Evolutionary conservation across 1,284 basidiomycete species (phyloP), one percentile per base, ranked within the genome.

Genomic region (Leccinum subrobustum): DNA sequence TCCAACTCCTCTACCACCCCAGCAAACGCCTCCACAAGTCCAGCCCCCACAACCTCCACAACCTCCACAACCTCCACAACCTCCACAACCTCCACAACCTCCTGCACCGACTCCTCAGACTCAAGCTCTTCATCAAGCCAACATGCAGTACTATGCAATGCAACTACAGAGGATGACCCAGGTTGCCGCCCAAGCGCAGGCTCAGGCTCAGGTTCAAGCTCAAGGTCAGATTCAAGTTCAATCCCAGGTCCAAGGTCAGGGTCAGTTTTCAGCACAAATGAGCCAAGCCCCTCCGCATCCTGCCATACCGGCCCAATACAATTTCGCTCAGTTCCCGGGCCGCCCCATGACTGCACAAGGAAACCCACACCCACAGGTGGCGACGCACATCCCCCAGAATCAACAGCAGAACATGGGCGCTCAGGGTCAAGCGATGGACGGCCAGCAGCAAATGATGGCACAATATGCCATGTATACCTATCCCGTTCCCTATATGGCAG

Each of bases 381-480:
- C 25, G 50, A 18, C 59, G 1, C 70, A 71, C 54, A 52, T 72
- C 5, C 39, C 68, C 6, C 71, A 54, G n/a, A 64, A 48, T 23
- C 72, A 62, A 31, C 67, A 65, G 39, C 72, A 69, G 54, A 69
- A 52, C 16, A 56, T 70, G 60, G 62, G 53, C 16, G 31, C 60
- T 6, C 72, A 70, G 47, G 62, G 58, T 5, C 70, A 73, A 51
- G 59, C 60, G 12, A 58, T 70, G 56, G 72, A 74, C 8, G 47
- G 59, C 27, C 70, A 74, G 33, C 70, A 68, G 42, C 68, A 67
- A 61, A 72, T 70, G 63, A 68, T 75, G 67, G 64, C 73, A 56
- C 75, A 70, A 47, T 71, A 72, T 59, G 67, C 68, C 44, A 65
- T 77, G 71, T 74, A 75, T 59, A 9, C 61, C 42, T 76, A 70